Percentiles rank a stretch among this genome's conserved stretches.
Evolutionary conservation across 2,329 filamentous ascomycete genomes (phyloP).

Genomic region (Nigrograna mackinnonii): DNA sequence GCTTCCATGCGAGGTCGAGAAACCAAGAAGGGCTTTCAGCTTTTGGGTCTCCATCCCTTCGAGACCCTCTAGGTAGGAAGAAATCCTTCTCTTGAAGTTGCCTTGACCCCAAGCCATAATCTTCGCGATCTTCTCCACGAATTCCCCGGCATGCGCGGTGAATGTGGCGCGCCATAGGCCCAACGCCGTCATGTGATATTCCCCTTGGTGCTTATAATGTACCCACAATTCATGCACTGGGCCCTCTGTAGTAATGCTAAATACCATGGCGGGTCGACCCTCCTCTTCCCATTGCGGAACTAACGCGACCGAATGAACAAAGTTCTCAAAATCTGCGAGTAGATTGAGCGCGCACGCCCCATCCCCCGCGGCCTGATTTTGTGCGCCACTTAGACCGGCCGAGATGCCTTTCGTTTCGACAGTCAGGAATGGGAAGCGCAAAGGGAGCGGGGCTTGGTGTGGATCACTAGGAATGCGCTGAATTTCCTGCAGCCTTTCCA

Average conservation of each 20-base stretch:
- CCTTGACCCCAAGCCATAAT: neutral
- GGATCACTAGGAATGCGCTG: conserved; percentile 3
- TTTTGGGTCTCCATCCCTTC: too few species aligned
- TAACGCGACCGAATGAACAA: too few species aligned
- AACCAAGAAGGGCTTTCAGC: too few species aligned
- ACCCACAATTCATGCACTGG: conserved; percentile 22
- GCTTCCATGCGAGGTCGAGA: too few species aligned
- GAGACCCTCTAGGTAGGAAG: too few species aligned
- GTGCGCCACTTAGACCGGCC: conserved; percentile 3
- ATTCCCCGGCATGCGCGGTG: neutral
- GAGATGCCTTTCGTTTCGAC: conserved; percentile 7
- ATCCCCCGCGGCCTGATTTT: conserved; percentile 12
- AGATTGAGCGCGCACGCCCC: conserved; percentile 5
- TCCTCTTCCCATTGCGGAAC: too few species aligned
- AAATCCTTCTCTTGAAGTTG: too few species aligned
- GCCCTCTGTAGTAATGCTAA: conserved; percentile 9
- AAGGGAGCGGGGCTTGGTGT: conserved; percentile 3
- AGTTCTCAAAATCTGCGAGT: neutral
- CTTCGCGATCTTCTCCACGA: neutral
- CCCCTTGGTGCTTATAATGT: conserved; percentile 6
- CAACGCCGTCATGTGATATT: neutral
- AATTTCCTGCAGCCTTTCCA: conserved; percentile 3
- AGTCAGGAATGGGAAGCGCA: conserved; percentile 12
- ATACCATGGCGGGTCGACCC: conserved; percentile 1
- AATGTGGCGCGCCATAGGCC: neutral